Evolutionary conservation across 1,284 basidiomycete genomes (phyloP).

Genomic region (Rhodotorula sp.): DNA sequence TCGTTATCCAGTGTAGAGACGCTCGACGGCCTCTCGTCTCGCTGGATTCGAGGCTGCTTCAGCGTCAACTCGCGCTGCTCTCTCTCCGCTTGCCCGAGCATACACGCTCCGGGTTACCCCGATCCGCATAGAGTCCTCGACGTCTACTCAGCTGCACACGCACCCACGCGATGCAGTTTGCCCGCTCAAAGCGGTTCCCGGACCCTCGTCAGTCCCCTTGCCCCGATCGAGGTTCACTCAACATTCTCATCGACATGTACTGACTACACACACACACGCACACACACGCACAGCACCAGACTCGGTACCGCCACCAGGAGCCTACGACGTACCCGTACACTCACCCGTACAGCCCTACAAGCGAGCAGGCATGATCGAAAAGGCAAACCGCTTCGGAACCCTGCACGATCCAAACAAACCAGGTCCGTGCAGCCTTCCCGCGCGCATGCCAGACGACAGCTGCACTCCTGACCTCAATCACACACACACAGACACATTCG

Average conservation of each 20-base stretch:
- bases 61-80: too few relatives aligned
- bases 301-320: conserved; percentile 20
- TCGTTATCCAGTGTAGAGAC: too few relatives aligned
- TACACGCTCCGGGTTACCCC: too few relatives aligned
- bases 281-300: conserved; percentile 19
- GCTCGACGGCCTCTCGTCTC: too few relatives aligned
- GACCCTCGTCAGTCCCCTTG: conserved; percentile 6
- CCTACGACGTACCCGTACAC: conserved; percentile 24
- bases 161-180: conserved; percentile 16
- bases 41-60: too few relatives aligned
- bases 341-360: conserved; percentile 17
- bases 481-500: conserved; percentile 25
- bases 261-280: not conserved
- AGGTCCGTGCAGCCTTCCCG: conserved; percentile 7
- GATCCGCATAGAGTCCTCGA: too few relatives aligned
- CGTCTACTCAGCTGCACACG: too few relatives aligned
- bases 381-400: conserved; percentile 13
- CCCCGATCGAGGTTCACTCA: not conserved
- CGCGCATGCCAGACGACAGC: not conserved
- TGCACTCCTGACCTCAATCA: not conserved
- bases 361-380: conserved; percentile 16
- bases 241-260: not conserved
- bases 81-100: too few relatives aligned
- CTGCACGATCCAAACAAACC: conserved; percentile 13
- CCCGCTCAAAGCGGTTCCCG: conserved; percentile 18